Base-by-base conservation (phyloP, 495 filamentous ascomycete genomes). In the Halenospora varia region DNA sequence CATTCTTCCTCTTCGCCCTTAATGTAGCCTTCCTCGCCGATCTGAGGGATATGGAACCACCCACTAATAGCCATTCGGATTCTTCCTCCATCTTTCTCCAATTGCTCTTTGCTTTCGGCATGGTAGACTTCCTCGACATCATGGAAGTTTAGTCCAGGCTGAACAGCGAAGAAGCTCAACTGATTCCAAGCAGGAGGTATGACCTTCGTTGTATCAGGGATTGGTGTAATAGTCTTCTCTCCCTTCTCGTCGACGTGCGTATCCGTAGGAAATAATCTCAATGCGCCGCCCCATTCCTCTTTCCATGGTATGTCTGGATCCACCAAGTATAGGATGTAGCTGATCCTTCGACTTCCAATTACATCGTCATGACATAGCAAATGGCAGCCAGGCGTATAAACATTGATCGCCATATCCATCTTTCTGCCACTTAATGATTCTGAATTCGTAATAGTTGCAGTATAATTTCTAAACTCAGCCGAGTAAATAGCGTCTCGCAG, bases 371-470 rank as follows among this genome's bases (percentile, higher is more conserved):
- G 94, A 70, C 93, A 96, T 45, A 99, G 77, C 2, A 99, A 79
- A 72, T 96, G 94, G 66, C 92, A 96, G 17, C 93, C 92, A 48
- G 95, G 94, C 1, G 89, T 96, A 70, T 99, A 99, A 41, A 97
- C 84, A 71, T 97, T 99, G 76, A 99, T 96, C 41, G 94, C 94
- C 95, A 97, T 97, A 73, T 99, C 94, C 25, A 93, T 97, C 78
- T 97, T 99, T 71, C 81, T 82, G 1, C 95, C 94, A 66, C 90
- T 96, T 66, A 99, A 74, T 51, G 87, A 82, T 9, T 92, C 92
- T 39, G 90, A 89, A 56, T 85, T 85, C 11, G 93, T 94, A 61
- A 97, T 85, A 26, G 80, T 77, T 22, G 90, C 88, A 53, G 97
- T 78, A 70, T 93, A 97, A 71, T 88, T 81, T 62, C 94, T 87